phyloP scores from a whole-genome alignment of 129 eudicot species.

The Flaveria brownii region DNA sequence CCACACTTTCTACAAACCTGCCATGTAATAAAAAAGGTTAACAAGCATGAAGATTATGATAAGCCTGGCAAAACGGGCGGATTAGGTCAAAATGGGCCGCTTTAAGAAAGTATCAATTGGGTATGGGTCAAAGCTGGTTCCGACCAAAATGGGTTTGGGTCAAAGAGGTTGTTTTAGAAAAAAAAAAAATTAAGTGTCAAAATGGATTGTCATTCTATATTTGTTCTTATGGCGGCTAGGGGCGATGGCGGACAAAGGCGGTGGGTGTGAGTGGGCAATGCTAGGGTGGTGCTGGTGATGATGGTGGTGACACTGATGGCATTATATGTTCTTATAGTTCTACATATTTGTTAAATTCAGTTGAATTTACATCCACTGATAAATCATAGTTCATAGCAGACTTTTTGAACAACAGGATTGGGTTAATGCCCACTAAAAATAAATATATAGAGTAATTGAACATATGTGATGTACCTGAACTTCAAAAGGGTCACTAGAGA shows the following conservation, averaged over 20 bases:
- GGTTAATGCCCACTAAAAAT: neutral
- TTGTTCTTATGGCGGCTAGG: too few species aligned
- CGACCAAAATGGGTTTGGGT: neutral
- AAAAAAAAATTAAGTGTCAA: neutral
- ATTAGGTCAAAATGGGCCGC: neutral
- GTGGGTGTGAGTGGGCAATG: too few species aligned
- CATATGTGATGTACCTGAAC: conserved; percentile 50
- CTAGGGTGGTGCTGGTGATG: too few species aligned
- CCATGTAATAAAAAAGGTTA: neutral
- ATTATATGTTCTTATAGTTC: too few species aligned
- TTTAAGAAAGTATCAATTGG: neutral
- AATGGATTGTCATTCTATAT: neutral
- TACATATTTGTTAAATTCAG: neutral
- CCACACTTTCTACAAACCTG: conserved; percentile 22
- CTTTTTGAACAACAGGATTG: neutral
- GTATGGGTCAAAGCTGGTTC: neutral
- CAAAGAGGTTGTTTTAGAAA: neutral
- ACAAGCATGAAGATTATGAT: neutral
- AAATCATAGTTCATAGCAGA: neutral
- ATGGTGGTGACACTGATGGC: too few species aligned
- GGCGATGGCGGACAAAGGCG: too few species aligned
- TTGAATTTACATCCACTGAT: neutral
- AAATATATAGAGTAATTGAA: neutral
- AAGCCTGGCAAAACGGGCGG: neutral
- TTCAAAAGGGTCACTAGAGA: conserved; percentile 80